Base-by-base conservation (phyloP, 1,139 yeast genomes). In the Candida sp. region DNA sequence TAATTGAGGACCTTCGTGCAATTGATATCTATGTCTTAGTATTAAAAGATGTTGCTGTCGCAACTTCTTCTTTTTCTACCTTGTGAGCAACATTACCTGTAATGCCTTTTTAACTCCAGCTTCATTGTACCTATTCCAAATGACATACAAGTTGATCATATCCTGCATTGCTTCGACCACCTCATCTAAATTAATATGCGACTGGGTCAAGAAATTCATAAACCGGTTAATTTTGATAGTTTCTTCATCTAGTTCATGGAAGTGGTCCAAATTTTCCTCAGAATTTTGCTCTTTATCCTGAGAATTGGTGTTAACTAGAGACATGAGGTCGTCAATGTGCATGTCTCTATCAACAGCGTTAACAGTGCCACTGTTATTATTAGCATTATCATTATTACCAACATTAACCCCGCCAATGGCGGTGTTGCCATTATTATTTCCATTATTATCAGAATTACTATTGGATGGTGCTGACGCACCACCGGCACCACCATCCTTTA, bases 111-210 rank as follows among this genome's bases (percentile, higher is more conserved):
- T 70, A 35, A 72, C 73, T 19, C 52, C 56, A 27, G 54, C 61
- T 58, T 90, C 97, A 55, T 87, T 90, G 56, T 87, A 90, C 22
- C 81, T 63, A 52, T 87, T 91, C 97, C 97, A 90, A 9, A 81
- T 75, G 41, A 86, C 91, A 59, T 90, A 90, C 3, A 90, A 65
- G 5, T 86, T 81, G 41, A 90, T 73, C 60, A 89, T 68, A 53
- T 89, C 96, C 58, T 90, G 97, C 39, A 88, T 81, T 5, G 89
- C 83, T 50, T 87, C 95, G 40, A 85, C 81, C 4, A 88, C 82
- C 55, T 85, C 85, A 48, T 82, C 87, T 34, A 89, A 63, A 56
- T 89, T 86, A 9, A 90, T 78, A 51, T 87, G 91, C 12, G 93
- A 84, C 44, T 78, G 78, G 8, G 88, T 90, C 50, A 88, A 63